Evolutionary conservation across 768 basidiomycete genomes (phyloP).

Genomic region (Macrolepiota fuliginosa): DNA sequence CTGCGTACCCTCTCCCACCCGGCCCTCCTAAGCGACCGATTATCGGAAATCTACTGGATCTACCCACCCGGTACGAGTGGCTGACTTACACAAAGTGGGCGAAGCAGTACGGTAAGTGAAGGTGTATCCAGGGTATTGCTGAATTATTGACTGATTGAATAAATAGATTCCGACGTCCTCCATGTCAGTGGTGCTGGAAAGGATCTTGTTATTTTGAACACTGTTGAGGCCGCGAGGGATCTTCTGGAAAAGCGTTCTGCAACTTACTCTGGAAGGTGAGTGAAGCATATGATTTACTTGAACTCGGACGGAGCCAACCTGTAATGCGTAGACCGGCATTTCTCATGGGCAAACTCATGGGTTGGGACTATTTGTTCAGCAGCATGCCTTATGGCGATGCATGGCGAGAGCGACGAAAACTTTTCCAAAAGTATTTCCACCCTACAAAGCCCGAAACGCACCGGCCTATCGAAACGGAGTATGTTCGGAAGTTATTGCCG

Average conservation of each 20-base stretch:
- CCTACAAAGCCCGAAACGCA: slow-evolving; percentile 13
- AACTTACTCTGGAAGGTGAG: slow-evolving; percentile 15
- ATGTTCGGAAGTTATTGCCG: slow-evolving; percentile 2
- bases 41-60: slow-evolving; percentile 23
- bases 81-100: slow-evolving; percentile 22
- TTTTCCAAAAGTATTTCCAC: slow-evolving; percentile 22
- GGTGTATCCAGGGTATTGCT: background rate
- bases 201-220: slow-evolving; percentile 15
- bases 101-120: slow-evolving; percentile 19
- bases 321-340: background rate
- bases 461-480: slow-evolving; percentile 14
- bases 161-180: slow-evolving; percentile 8
- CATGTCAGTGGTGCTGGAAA: slow-evolving; percentile 8
- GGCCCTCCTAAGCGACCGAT: slow-evolving; percentile 14
- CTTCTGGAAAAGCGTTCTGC: slow-evolving; percentile 14
- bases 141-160: background rate
- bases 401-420: slow-evolving; percentile 21
- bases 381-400: slow-evolving; percentile 20
- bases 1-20: background rate
- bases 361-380: slow-evolving; percentile 24
- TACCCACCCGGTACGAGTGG: slow-evolving; percentile 25
- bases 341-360: slow-evolving; percentile 22
- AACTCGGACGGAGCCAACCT: background rate
- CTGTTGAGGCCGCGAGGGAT: slow-evolving; percentile 11
- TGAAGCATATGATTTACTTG: background rate